Base-by-base conservation (phyloP, 139 green algal genomes). In the Marvania coccoides region DNA sequence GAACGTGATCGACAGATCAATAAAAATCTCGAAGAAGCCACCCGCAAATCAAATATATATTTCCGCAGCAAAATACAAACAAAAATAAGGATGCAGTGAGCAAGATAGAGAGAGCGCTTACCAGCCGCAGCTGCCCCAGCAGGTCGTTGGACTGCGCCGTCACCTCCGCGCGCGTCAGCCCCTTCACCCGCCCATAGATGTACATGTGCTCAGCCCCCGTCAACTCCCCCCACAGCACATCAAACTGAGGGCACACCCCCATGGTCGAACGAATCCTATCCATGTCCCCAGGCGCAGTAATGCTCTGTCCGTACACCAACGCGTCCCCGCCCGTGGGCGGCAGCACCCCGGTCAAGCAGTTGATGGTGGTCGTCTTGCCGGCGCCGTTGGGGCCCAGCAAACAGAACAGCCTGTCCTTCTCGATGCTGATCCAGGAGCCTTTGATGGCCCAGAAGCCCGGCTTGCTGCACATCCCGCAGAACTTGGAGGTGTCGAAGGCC, bases 221-320 rank as follows among this genome's bases (percentile, higher is more conserved):
- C 6, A 99, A 83, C 60, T 86, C 80, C 38, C 73, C 69, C 93
- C 93, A 99, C 38, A 97, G 85, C 37, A 98, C 83, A 66, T 98
- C 92, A 71, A 98, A 98, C 78, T 98, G 92, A 3, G 88, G 91
- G 70, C 91, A 97, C 31, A 97, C 81, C 13, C 81, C 85, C 85
- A 95, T 94, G 38, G 86, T 37, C 23, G 63, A 56, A 23, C 87
- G 61, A 54, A 91, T 87, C 36, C 73, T 72, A 48, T 93, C 81
- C 67, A 95, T 79, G 15, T 82, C 84, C 5, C 79, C 88, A 0
- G 76, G 34, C 4, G 71, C 70, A 53, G 64, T 79, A 63, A 95
- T 79, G 64, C 70, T 72, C 67, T 88, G 42, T 35, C 86, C 87
- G 35, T 88, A 86, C 35, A 96, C 67, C 28, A 96, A 68, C 31